phyloP scores from a whole-genome alignment of 2,329 filamentous ascomycete species.

The Paecilomyces formosus region DNA sequence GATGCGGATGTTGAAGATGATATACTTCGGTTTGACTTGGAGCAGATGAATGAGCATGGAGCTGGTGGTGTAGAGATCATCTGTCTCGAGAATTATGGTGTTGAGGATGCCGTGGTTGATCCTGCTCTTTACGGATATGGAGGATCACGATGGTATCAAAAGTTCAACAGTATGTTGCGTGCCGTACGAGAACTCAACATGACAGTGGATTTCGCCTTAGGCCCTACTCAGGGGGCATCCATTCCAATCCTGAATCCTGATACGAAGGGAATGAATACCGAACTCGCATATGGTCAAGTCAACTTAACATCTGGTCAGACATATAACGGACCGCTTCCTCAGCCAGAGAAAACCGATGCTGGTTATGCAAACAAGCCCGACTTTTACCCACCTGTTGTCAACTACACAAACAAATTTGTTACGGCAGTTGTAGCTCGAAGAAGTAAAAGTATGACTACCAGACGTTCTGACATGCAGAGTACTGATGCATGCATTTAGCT shows the following conservation, averaged over 20 bases:
- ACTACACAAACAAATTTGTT: background rate
- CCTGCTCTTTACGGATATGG: background rate
- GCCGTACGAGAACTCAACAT: background rate
- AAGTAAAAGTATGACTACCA: background rate
- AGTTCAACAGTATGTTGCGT: background rate
- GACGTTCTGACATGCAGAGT: background rate
- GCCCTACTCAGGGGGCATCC: background rate
- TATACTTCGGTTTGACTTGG: background rate
- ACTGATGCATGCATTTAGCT: background rate
- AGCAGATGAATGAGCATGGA: background rate
- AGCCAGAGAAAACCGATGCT: background rate
- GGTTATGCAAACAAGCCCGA: background rate
- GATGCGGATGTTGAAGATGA: background rate
- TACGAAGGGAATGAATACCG: constrained; percentile 1
- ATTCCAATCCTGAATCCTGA: background rate
- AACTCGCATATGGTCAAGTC: background rate
- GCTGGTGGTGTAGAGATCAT: background rate
- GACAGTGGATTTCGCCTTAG: background rate
- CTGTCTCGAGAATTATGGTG: background rate
- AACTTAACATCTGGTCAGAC: background rate
- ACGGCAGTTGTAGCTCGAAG: background rate
- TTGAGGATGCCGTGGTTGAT: background rate
- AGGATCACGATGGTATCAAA: background rate
- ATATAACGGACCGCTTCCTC: background rate
- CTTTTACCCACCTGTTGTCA: background rate